Evolutionary conservation across 2,329 filamentous ascomycete species (phyloP).

Genomic region (Xylariaceae sp.): DNA sequence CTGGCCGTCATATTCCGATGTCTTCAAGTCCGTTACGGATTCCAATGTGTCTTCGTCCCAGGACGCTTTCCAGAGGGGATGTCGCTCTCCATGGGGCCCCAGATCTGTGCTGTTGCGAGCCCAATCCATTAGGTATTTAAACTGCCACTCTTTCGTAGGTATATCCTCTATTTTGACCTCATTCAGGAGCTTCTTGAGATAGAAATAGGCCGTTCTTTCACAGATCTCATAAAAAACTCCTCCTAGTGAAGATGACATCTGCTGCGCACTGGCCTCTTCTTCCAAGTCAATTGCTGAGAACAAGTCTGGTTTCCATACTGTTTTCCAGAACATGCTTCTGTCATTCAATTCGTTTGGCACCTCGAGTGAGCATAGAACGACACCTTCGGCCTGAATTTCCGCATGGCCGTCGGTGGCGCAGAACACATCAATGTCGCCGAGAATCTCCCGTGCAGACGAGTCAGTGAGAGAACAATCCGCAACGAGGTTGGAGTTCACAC

Average conservation of each 20-base stretch:
- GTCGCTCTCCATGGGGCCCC: background rate
- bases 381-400: slow-evolving; percentile 2
- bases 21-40: slow-evolving; percentile 22
- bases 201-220: slow-evolving; percentile 1
- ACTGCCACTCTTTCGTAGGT: background rate
- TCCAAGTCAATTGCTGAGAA: background rate
- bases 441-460: background rate
- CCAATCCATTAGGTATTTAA: slow-evolving; percentile 1
- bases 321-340: slow-evolving; percentile 8
- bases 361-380: slow-evolving; percentile 7
- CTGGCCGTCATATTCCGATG: slow-evolving; percentile 25
- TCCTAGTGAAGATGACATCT: too few relatives aligned
- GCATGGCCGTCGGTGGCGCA: background rate
- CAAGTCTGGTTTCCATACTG: slow-evolving; percentile 4
- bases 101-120: background rate
- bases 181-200: background rate
- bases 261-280: too few relatives aligned
- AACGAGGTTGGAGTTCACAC: background rate
- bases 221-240: background rate
- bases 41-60: slow-evolving; percentile 27
- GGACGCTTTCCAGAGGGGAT: background rate
- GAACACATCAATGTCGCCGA: slow-evolving; percentile 4
- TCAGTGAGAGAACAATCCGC: slow-evolving; percentile 1
- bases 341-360: slow-evolving; percentile 5
- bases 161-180: background rate